phyloP scores from a whole-genome alignment of 2,329 filamentous ascomycete genomes.

The Calonectria leucothoes region DNA sequence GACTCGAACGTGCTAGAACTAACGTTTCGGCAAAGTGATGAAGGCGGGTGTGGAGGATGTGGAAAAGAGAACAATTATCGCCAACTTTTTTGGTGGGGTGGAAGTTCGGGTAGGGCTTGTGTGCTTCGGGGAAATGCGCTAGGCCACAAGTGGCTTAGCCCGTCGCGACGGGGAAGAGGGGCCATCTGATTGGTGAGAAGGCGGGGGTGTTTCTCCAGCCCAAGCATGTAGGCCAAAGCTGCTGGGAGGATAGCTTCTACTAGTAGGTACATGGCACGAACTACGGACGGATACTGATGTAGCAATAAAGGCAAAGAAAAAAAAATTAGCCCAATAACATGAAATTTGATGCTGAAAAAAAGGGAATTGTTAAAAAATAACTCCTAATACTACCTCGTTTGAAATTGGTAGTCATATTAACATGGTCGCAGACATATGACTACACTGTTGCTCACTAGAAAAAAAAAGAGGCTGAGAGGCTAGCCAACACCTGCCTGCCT shows the following conservation, averaged over 20 bases:
- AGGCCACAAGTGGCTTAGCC: conserved; percentile 8
- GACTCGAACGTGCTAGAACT: conserved; percentile 76
- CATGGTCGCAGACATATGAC: neutral
- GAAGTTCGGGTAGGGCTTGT: conserved; percentile 26
- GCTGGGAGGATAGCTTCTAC: neutral
- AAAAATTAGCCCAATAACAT: neutral
- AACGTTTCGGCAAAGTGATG: conserved; percentile 85
- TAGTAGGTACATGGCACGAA: neutral
- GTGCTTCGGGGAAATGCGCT: conserved; percentile 11
- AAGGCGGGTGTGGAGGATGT: conserved; percentile 54
- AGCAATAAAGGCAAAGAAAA: neutral
- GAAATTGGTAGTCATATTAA: neutral
- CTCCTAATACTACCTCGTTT: neutral
- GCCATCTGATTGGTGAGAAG: conserved; percentile 13
- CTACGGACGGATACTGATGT: neutral
- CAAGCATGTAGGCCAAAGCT: neutral
- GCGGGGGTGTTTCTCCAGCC: too few relatives aligned
- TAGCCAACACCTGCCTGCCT: conserved; percentile 18
- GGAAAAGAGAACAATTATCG: conserved; percentile 24
- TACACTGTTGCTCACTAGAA: neutral
- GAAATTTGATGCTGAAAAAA: neutral
- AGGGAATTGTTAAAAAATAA: neutral
- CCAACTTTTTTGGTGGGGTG: conserved; percentile 37
- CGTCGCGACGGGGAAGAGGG: neutral
- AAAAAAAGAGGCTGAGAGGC: conserved; percentile 1